Conservation (phyloP, 306 rosid genomes). For the Trifolium subterraneum region DNA sequence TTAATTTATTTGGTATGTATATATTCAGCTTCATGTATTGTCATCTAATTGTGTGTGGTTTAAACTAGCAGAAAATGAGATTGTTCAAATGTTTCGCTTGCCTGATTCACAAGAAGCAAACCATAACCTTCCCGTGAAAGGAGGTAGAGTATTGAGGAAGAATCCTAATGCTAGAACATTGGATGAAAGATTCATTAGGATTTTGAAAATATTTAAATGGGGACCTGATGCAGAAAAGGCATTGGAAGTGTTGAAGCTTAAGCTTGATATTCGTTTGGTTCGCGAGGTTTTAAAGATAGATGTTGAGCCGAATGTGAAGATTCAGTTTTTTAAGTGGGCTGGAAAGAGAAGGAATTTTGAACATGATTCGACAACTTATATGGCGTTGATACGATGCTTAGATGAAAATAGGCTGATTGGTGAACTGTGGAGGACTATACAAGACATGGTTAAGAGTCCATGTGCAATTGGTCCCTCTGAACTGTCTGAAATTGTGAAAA, state of each 20-base stretch:
- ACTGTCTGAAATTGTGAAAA: conserved; percentile 69
- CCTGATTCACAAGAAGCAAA: conserved; percentile 49
- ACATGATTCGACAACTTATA: conserved; percentile 71
- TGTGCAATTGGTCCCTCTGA: conserved; percentile 63
- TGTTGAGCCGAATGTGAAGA: conserved; percentile 74
- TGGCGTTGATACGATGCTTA: conserved; percentile 79
- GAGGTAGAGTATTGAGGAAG: conserved; percentile 52
- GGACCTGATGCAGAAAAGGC: conserved; percentile 97
- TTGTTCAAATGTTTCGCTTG: conserved; percentile 73
- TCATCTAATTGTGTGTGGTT: conserved; percentile 47
- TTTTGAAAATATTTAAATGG: conserved; percentile 93
- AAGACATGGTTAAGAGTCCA: conserved; percentile 73
- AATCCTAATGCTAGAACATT: conserved; percentile 62
- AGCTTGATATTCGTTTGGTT: conserved; percentile 81
- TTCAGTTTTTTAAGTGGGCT: conserved; percentile 91
- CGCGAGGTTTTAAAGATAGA: conserved; percentile 76
- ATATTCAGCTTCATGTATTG: background rate
- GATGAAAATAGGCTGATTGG: conserved; percentile 62
- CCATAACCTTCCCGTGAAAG: conserved; percentile 42
- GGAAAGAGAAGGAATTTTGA: conserved; percentile 73
- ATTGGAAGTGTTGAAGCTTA: conserved; percentile 80
- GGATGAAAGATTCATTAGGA: conserved; percentile 89
- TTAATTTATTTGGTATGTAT: conserved; percentile 35
- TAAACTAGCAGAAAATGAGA: conserved; percentile 73
- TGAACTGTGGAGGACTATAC: conserved; percentile 84